Evolutionary conservation across 345 rosid genomes (phyloP).

Genomic region (Eucalyptus sp.): DNA sequence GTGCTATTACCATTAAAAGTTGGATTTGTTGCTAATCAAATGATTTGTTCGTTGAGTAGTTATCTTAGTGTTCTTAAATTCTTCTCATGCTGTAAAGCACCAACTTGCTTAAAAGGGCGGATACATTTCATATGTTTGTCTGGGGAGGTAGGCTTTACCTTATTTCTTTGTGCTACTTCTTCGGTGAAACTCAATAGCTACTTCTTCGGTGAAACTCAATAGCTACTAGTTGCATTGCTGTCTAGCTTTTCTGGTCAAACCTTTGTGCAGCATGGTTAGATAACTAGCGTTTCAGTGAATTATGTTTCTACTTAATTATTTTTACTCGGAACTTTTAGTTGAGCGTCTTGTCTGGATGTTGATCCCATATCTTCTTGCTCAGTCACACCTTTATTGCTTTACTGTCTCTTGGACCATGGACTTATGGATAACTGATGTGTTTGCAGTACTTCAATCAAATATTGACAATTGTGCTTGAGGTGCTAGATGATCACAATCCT

Average conservation of each 20-base stretch:
- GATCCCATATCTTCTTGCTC: background rate
- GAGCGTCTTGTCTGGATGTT: background rate
- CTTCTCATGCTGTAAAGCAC: background rate
- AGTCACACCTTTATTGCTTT: background rate
- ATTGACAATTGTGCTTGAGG: slow-evolving; percentile 92
- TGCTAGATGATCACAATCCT: slow-evolving; percentile 65
- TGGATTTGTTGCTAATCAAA: background rate
- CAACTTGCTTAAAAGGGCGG: background rate
- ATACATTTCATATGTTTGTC: background rate
- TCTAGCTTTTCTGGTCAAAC: background rate
- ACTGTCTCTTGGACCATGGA: background rate
- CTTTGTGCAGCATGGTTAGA: background rate
- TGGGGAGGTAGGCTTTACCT: background rate
- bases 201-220: background rate
- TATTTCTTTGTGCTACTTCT: background rate
- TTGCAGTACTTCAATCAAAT: slow-evolving; percentile 95
- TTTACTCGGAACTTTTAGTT: background rate
- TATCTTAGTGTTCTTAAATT: background rate
- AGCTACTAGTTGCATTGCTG: background rate
- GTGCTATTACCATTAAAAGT: background rate
- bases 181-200: background rate
- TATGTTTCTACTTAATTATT: background rate
- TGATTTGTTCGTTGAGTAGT: background rate
- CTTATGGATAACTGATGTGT: background rate
- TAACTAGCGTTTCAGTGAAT: background rate